These are phyloP conservation scores for Incumbomyces delicatus DNA, from an alignment of 2,329 filamentous ascomycete genomes.

Conservation along the genomic window DNA sequence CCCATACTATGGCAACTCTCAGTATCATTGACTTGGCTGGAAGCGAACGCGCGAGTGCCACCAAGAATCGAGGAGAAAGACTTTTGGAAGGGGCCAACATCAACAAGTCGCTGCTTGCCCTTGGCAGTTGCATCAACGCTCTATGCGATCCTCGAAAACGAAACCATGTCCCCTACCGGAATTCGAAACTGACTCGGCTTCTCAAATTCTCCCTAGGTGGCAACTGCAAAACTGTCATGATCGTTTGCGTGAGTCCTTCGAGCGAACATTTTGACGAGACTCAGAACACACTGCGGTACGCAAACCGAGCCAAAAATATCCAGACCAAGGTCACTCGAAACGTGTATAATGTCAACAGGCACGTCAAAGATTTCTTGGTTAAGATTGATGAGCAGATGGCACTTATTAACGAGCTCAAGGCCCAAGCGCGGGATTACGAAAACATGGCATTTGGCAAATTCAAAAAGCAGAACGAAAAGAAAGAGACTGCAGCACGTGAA, in stretches of 20 bases:
- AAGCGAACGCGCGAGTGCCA: conserved; percentile 90
- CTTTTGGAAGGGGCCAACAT: conserved; percentile 94
- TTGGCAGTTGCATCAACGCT: conserved; percentile 97
- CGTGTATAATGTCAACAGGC: conserved; percentile 96
- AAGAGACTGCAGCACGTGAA: conserved; percentile 64
- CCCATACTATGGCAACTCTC: conserved; percentile 93
- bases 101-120: conserved; percentile 91
- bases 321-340: conserved; percentile 99
- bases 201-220: conserved; percentile 95
- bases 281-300: conserved; percentile 93
- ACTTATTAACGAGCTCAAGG: conserved; percentile 91
- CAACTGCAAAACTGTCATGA: conserved; percentile 99
- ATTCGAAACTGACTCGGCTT: conserved; percentile 90
- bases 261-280: conserved; percentile 97
- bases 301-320: conserved; percentile 97
- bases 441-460: conserved; percentile 76
- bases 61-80: conserved; percentile 88
- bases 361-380: conserved; percentile 97
- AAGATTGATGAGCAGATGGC: conserved; percentile 98
- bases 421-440: conserved; percentile 84
- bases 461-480: conserved; percentile 79
- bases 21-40: conserved; percentile 97
- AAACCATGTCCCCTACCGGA: conserved; percentile 92
- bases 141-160: conserved; percentile 85
- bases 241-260: conserved; percentile 93